A percentile compares a stretch with the other conserved stretches of the same genome.
These are phyloP conservation scores for Nicotiana undulata DNA, from an alignment of 257 asterid species.

Conservation along the genomic window DNA sequence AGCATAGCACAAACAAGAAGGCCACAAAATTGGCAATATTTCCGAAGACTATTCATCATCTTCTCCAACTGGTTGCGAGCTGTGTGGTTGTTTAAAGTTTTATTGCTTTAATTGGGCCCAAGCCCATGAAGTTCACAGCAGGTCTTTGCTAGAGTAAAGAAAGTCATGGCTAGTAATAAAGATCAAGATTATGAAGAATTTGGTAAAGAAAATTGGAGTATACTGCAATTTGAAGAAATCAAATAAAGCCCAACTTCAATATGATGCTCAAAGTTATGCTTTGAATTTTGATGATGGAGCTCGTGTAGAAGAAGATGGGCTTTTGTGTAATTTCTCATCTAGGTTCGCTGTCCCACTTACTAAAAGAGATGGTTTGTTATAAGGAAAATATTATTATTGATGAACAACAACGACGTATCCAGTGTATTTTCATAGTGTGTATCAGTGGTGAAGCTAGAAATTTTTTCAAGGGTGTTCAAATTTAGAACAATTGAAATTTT, in stretches of 20 bases:
- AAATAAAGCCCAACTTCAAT: slow-evolving; percentile 25
- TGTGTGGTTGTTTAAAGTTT: not conserved
- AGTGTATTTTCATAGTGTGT: too few relatives aligned
- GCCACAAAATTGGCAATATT: not conserved
- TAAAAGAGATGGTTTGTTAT: slow-evolving; percentile 16
- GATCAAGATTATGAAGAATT: slow-evolving; percentile 24
- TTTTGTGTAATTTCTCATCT: slow-evolving; percentile 38
- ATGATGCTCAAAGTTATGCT: slow-evolving; percentile 64
- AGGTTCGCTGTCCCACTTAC: slow-evolving; percentile 38
- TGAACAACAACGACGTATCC: too few relatives aligned
- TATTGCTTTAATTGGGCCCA: not conserved
- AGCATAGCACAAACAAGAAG: not conserved
- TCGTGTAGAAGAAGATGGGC: slow-evolving; percentile 21
- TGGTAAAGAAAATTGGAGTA: slow-evolving; percentile 25
- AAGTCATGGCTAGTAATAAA: slow-evolving; percentile 22
- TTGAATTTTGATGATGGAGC: slow-evolving; percentile 50
- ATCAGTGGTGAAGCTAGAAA: too few relatives aligned
- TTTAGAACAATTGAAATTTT: too few relatives aligned
- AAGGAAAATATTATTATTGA: not conserved
- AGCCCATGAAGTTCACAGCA: not conserved
- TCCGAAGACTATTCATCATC: not conserved
- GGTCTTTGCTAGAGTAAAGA: not conserved
- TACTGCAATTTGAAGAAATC: slow-evolving; percentile 19
- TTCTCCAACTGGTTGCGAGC: not conserved
- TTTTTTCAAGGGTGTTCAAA: too few relatives aligned